Evolutionary conservation across 306 rosid genomes (phyloP).

Genomic region (Mimosa bimucronata): DNA sequence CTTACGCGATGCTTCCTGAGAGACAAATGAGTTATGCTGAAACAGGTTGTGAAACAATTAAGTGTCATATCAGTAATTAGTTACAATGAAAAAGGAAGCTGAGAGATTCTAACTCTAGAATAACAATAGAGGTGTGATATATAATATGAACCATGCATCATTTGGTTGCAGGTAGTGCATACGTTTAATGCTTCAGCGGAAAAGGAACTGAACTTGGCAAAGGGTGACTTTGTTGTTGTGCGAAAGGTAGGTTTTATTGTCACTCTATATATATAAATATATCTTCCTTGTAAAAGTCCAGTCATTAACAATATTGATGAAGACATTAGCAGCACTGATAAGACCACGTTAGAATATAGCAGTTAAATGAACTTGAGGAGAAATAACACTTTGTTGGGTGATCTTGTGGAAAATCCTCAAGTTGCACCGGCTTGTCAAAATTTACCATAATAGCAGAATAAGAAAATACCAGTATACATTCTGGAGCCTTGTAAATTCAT

Average conservation of each 20-base stretch:
- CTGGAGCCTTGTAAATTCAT: neutral
- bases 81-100: neutral
- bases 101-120: neutral
- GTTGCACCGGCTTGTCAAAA: neutral
- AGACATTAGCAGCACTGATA: neutral
- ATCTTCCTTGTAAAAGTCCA: constrained; percentile 20
- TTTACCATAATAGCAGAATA: neutral
- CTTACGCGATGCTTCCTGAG: neutral
- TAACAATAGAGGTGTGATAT: neutral
- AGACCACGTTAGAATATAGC: neutral
- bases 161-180: constrained; percentile 75
- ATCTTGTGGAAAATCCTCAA: neutral
- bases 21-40: neutral
- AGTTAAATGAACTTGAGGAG: neutral
- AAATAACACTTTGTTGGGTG: neutral
- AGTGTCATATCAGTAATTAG: neutral
- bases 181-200: constrained; percentile 69
- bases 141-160: neutral
- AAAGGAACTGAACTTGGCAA: constrained; percentile 87
- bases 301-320: neutral
- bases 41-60: too few species aligned
- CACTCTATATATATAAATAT: constrained; percentile 10
- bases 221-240: constrained; percentile 88
- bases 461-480: neutral
- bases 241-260: constrained; percentile 71